Evolutionary conservation across 257 asterid genomes (phyloP).

Genomic region (Catharanthus roseus): DNA sequence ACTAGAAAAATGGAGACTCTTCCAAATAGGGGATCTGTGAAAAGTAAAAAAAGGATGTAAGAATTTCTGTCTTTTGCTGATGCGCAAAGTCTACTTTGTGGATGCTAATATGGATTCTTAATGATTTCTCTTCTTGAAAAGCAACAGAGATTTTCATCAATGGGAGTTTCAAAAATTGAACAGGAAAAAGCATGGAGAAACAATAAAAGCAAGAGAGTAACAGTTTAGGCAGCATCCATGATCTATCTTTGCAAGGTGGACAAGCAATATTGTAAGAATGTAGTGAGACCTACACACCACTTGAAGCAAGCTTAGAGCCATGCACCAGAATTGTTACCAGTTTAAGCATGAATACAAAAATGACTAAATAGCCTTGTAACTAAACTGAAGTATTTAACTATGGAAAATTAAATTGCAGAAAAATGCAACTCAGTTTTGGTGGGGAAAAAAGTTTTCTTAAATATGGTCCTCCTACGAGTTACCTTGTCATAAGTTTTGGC

Average conservation of each 20-base stretch:
- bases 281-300: not conserved
- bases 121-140: not conserved
- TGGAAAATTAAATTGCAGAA: not conserved
- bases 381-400: not conserved
- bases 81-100: not conserved
- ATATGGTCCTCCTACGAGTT: not conserved
- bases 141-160: not conserved
- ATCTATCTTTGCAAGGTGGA: not conserved
- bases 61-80: not conserved
- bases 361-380: not conserved
- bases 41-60: not conserved
- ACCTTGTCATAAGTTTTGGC: constrained; percentile 90
- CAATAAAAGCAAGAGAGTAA: not conserved
- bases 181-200: not conserved
- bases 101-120: not conserved
- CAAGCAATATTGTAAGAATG: too few relatives aligned
- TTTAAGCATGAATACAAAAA: not conserved
- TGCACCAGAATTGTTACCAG: not conserved
- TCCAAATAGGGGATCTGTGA: not conserved
- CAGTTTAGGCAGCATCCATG: not conserved
- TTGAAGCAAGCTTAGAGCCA: not conserved
- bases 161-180: not conserved
- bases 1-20: not conserved
- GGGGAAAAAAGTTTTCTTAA: not conserved
- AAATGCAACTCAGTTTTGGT: not conserved